A percentile compares a stretch with the other conserved stretches of the same genome.
Evolutionary conservation across 371 early-diverging fungal species (phyloP).

Genomic region (Smittium culicis): DNA sequence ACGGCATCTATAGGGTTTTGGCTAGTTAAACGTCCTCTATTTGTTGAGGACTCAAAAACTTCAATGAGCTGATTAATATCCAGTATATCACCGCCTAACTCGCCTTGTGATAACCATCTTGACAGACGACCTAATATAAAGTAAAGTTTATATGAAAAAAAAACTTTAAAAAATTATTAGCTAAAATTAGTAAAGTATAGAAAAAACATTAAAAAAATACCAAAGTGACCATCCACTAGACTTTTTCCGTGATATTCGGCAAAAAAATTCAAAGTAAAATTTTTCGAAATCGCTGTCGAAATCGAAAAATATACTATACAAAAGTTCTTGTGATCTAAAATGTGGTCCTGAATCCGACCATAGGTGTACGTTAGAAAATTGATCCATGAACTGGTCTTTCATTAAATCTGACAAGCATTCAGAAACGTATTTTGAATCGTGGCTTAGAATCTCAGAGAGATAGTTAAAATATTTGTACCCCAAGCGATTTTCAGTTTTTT

Average conservation of each 20-base stretch:
- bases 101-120: not conserved
- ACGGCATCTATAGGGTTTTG: not conserved
- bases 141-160: not conserved
- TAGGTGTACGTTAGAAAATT: not conserved
- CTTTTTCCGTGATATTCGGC: not conserved
- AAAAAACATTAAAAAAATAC: not conserved
- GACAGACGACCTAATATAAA: not conserved
- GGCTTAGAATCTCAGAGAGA: conserved; percentile 1
- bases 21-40: not conserved
- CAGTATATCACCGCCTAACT: not conserved
- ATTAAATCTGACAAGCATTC: not conserved
- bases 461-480: not conserved
- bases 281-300: not conserved
- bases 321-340: not conserved
- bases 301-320: not conserved
- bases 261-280: conserved; percentile 5
- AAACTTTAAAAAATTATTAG: not conserved
- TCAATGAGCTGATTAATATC: not conserved
- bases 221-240: conserved; percentile 3
- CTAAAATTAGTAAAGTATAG: no score
- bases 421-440: not conserved
- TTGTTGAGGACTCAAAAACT: not conserved
- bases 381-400: not conserved
- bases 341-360: conserved; percentile 1
- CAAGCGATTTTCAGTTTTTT: not conserved